Conservation (phyloP, 345 rosid genomes). For the Raphanus raphanistrum region DNA sequence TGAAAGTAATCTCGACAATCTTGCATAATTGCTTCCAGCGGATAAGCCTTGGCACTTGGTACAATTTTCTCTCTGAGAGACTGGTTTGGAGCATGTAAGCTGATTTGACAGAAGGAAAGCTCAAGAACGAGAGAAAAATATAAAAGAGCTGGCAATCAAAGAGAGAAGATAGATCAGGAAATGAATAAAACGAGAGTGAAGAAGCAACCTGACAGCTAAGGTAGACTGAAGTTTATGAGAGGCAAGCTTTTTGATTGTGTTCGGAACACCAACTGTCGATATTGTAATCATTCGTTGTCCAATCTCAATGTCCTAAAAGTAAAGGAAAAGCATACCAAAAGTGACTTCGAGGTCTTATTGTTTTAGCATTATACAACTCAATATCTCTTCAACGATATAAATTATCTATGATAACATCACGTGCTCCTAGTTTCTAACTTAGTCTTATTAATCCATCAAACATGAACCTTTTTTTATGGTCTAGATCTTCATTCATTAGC, state of each 20-base stretch:
- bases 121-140: constrained; percentile 2
- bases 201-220: constrained; percentile 77
- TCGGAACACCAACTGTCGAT: constrained; percentile 95
- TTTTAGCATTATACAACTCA: not conserved
- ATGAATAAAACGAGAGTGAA: constrained; percentile 10
- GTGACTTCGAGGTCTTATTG: not conserved
- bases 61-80: constrained; percentile 83
- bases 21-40: constrained; percentile 84
- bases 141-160: not conserved
- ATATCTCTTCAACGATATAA: not conserved
- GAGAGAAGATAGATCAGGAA: not conserved
- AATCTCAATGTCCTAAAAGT: constrained; percentile 76
- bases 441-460: not conserved
- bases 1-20: constrained; percentile 85
- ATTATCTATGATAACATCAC: not conserved
- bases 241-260: constrained; percentile 88
- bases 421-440: constrained; percentile 1
- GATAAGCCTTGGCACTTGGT: constrained; percentile 95
- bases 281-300: constrained; percentile 99
- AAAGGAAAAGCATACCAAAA: constrained; percentile 15
- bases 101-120: constrained; percentile 32
- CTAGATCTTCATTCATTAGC: too few species aligned
- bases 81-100: constrained; percentile 96
- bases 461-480: not conserved
- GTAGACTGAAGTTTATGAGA: constrained; percentile 95